A percentile compares a stretch with the other conserved stretches of the same genome.
phyloP scores from a whole-genome alignment of 2,329 filamentous ascomycete species.

The Fusarium continuum region DNA sequence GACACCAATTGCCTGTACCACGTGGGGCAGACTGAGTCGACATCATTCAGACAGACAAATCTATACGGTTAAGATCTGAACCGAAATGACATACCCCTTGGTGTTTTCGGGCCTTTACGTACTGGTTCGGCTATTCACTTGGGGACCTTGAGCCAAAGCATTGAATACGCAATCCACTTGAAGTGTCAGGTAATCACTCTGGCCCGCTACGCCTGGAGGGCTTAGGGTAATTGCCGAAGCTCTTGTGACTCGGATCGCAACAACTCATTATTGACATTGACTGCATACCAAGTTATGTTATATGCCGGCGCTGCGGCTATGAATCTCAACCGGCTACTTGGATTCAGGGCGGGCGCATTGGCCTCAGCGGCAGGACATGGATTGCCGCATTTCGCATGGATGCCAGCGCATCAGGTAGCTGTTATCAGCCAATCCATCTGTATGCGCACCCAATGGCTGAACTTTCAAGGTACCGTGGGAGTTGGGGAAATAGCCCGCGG shows the following conservation, averaged over 20 bases:
- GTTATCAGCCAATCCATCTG: slow-evolving; percentile 12
- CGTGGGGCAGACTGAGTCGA: slow-evolving; percentile 35
- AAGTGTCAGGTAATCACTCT: slow-evolving; percentile 7
- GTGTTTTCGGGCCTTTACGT: slow-evolving; percentile 32
- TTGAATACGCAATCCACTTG: slow-evolving; percentile 28
- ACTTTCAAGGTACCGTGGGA: background rate
- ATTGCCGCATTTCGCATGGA: slow-evolving; percentile 27
- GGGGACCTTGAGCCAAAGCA: slow-evolving; percentile 11
- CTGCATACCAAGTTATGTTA: background rate
- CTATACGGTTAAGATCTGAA: slow-evolving; percentile 12
- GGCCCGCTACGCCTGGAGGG: background rate
- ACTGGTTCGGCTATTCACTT: slow-evolving; percentile 29
- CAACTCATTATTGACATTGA: background rate
- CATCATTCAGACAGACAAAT: too few species aligned
- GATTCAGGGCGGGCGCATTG: slow-evolving; percentile 37
- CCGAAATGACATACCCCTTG: slow-evolving; percentile 37
- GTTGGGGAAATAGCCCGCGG: slow-evolving; percentile 13
- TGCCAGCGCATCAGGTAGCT: slow-evolving; percentile 23
- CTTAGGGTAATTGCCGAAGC: background rate
- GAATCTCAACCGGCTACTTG: slow-evolving; percentile 32
- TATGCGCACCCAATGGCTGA: slow-evolving; percentile 12
- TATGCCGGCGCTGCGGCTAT: slow-evolving; percentile 8
- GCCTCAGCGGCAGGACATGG: slow-evolving; percentile 31
- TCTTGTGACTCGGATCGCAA: background rate
- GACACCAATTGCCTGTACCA: slow-evolving; percentile 28